Base-by-base conservation (phyloP, 1,284 basidiomycete genomes). In the Irpex sp. region DNA sequence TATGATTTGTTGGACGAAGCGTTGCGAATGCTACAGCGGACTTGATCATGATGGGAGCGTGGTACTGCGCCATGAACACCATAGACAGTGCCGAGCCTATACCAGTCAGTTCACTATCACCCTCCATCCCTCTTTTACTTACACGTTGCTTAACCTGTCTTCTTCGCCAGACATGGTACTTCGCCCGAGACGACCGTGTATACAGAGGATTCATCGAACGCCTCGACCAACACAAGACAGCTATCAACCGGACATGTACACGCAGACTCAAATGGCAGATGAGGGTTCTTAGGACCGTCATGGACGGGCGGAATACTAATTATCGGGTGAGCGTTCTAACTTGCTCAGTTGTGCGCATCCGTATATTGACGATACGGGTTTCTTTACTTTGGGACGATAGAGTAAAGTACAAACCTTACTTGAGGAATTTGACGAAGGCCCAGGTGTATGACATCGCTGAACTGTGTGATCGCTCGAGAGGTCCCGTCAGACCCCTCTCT, bases 21-120 rank as follows among this genome's bases (percentile, higher is more conserved):
- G 78, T 93, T 42, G 86, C 90, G 3, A 93, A 93, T 72, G 90
- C 91, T 14, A 90, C 89, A 2, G 83, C 82, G 5, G 90, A 93
- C 68, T 73, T 92, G 36, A 69, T 91, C 28, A 79, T 93, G 75
- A 80, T 93, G 71, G 86, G 81, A 39, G 86, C 88, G 39, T 92
- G 90, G 90, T 80, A 81, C 18, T 79, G 79, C 64, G 84, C 78
- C 0, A 69, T 84, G 56, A 80, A 84, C 64, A 69, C 73, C 5
- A 71, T 90, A 10, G 71, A 80, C 28, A 7, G 1, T 35, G 84
- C 77, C 33, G 78, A 88, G 55, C 76, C 74, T 19, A 85, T 93
- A 71, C 89, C 90, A 7, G 90, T 90, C 28, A 33, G 28, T 33
- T 6, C 6, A 33, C 28, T 7, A 7, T 33, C 28, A n/a, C n/a